phyloP scores from a whole-genome alignment of 2,329 filamentous ascomycete genomes.

The Akanthomyces lecanii region DNA sequence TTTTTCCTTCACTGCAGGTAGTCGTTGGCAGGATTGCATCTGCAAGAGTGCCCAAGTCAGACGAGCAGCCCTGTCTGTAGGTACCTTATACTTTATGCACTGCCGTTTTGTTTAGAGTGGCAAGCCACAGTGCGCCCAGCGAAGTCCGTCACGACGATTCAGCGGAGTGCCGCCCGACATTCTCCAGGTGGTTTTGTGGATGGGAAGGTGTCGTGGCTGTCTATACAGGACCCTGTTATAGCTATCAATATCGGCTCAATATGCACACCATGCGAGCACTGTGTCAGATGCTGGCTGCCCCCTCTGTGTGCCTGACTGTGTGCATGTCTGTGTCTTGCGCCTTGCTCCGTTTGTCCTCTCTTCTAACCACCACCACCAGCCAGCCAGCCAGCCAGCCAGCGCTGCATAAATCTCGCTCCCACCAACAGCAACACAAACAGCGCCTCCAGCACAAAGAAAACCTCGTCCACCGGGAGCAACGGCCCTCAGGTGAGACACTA shows the following conservation, averaged over 20 bases:
- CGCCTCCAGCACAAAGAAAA: background rate
- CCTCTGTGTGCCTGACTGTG: too few species aligned
- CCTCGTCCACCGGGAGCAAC: background rate
- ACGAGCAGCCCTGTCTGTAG: too few species aligned
- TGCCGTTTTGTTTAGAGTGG: background rate
- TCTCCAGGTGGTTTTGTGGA: too few species aligned
- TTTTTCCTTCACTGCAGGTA: background rate
- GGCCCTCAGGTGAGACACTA: background rate
- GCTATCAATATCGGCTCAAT: background rate
- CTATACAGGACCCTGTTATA: background rate
- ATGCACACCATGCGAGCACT: background rate
- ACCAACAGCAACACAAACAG: background rate
- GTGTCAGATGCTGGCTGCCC: too few species aligned
- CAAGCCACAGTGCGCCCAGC: background rate
- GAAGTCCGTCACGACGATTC: background rate
- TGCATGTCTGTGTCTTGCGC: too few species aligned
- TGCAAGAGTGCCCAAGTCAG: too few species aligned
- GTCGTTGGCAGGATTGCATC: background rate
- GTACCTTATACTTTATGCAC: too few species aligned
- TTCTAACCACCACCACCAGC: background rate
- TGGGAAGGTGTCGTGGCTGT: background rate
- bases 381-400: background rate
- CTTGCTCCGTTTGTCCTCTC: too few species aligned
- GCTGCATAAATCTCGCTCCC: background rate
- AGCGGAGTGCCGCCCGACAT: background rate